A percentile compares a stretch with the other conserved stretches of the same genome.
Evolutionary conservation across 805 yeast species (phyloP).

Genomic region (Sugiyamaella chiloensis): DNA sequence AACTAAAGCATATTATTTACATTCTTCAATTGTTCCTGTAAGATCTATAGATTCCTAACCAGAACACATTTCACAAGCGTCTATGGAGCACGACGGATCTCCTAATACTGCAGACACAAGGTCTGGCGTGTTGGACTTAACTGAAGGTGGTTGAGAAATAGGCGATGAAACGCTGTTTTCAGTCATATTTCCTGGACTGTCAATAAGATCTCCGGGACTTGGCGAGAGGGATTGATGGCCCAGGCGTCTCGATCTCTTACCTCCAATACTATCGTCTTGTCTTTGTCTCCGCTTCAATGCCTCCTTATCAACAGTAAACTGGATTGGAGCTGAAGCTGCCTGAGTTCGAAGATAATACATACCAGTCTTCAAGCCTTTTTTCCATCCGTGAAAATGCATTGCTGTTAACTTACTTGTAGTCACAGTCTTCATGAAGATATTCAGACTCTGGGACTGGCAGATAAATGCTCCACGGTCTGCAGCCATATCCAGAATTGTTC

Average conservation of each 20-base stretch:
- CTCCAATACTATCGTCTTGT: conserved; percentile 41
- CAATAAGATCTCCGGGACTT: too few relatives aligned
- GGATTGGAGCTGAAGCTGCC: conserved; percentile 94
- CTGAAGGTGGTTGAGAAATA: background rate
- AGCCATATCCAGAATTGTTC: conserved; percentile 75
- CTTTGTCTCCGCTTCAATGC: conserved; percentile 8
- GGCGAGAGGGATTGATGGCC: conserved; percentile 86
- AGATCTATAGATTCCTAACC: too few relatives aligned
- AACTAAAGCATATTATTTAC: too few relatives aligned
- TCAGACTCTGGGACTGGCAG: conserved; percentile 90
- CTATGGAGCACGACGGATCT: conserved; percentile 71
- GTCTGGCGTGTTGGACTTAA: background rate
- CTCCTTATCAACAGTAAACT: conserved; percentile 64
- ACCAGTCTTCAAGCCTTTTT: conserved; percentile 94
- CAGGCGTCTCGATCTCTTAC: conserved; percentile 72
- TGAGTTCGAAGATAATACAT: conserved; percentile 94
- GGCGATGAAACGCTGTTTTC: background rate
- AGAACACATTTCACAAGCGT: conserved; percentile 93
- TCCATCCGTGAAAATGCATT: conserved; percentile 98
- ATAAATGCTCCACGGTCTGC: conserved; percentile 67
- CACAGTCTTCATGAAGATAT: conserved; percentile 79
- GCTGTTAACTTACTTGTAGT: conserved; percentile 91
- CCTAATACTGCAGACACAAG: background rate
- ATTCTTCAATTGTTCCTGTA: too few relatives aligned
- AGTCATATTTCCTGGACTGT: conserved; percentile 2